These are phyloP conservation scores for Grammothele lineata DNA, from an alignment of 768 basidiomycete genomes.

Conservation along the genomic window DNA sequence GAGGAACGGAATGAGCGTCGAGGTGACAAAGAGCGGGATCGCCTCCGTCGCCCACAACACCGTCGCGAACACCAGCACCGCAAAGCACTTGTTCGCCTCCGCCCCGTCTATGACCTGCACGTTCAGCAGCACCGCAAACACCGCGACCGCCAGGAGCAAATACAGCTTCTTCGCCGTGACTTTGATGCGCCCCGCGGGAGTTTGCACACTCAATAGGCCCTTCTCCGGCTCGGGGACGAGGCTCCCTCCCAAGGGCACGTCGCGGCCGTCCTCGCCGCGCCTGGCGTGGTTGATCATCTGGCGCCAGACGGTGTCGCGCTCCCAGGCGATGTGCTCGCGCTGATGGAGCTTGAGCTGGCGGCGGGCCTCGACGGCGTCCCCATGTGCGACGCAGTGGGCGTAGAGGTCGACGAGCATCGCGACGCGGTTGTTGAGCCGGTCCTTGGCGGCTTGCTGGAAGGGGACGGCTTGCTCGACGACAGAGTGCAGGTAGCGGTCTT, in stretches of 20 bases:
- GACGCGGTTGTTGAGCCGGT: constrained; percentile 55
- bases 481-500: constrained; percentile 72
- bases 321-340: constrained; percentile 93
- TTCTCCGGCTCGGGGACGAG: constrained; percentile 43
- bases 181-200: constrained; percentile 62
- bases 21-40: constrained; percentile 97
- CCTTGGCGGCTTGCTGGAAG: constrained; percentile 62
- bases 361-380: constrained; percentile 62
- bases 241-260: constrained; percentile 19
- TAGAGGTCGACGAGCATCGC: constrained; percentile 66
- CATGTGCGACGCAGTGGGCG: constrained; percentile 77
- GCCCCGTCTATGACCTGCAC: constrained; percentile 51
- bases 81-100: constrained; percentile 87
- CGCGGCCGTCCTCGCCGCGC: constrained; percentile 39
- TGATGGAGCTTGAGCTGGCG: constrained; percentile 84
- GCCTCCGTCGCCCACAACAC: constrained; percentile 98
- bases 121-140: constrained; percentile 62
- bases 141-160: constrained; percentile 48
- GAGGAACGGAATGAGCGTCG: constrained; percentile 81
- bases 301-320: constrained; percentile 96
- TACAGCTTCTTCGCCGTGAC: constrained; percentile 62
- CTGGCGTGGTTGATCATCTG: constrained; percentile 88
- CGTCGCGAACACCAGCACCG: constrained; percentile 85
- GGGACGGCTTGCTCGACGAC: constrained; percentile 64
- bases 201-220: constrained; percentile 41